Conservation (phyloP, 768 basidiomycete species). For the Trametopsis cervina region DNA sequence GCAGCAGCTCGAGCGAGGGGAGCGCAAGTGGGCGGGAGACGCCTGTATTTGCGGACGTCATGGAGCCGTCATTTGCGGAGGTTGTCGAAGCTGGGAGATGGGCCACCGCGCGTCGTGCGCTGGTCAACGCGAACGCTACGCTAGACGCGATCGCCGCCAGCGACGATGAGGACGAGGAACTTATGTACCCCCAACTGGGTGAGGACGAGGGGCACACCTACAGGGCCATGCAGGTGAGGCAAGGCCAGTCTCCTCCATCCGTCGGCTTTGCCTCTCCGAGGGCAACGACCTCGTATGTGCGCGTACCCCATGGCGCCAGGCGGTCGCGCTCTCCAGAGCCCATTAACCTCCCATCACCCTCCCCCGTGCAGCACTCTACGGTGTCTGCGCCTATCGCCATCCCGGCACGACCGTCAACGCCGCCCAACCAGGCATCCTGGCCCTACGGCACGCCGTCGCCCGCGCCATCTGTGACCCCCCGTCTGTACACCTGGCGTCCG, state of each 20-base stretch:
- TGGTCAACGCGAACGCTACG: neutral
- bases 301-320: neutral
- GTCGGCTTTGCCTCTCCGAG: neutral
- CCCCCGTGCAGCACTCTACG: conserved; percentile 3
- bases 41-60: conserved; percentile 36
- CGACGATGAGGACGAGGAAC: no score
- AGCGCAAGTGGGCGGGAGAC: conserved; percentile 41
- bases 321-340: conserved; percentile 8
- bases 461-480: conserved; percentile 47
- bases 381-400: conserved; percentile 2
- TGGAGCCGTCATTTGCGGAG: conserved; percentile 6
- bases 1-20: conserved; percentile 28
- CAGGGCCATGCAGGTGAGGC: neutral
- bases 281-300: conserved; percentile 3
- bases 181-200: neutral
- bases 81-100: neutral
- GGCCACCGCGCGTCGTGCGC: neutral
- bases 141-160: neutral
- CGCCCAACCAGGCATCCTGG: conserved; percentile 22
- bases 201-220: conserved; percentile 7
- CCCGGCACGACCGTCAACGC: conserved; percentile 25
- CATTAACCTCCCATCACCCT: neutral
- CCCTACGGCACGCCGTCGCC: conserved; percentile 38
- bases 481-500: conserved; percentile 48
- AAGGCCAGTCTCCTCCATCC: neutral